Evolutionary conservation across 2,329 filamentous ascomycete genomes (phyloP).

Genomic region (Neurospora sp.): DNA sequence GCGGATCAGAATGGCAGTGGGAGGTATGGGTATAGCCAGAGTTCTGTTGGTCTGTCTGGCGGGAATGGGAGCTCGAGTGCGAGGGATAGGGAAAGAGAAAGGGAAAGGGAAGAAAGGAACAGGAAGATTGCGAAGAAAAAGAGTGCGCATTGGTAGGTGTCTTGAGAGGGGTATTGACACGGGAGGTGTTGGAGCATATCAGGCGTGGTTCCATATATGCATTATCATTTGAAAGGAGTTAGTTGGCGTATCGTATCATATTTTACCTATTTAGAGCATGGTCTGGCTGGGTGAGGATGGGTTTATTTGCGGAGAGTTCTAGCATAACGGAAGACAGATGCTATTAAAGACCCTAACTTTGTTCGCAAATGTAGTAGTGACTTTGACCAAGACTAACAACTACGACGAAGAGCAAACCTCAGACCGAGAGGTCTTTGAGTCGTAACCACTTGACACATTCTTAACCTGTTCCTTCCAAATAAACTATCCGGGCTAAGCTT

Average conservation of each 20-base stretch:
- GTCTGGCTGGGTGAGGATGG: not conserved
- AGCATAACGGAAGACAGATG: not conserved
- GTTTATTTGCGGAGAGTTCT: not conserved
- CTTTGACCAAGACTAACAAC: not conserved
- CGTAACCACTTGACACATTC: too few species aligned
- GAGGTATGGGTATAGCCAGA: not conserved
- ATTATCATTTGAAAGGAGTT: not conserved
- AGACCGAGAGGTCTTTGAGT: too few species aligned
- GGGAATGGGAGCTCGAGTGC: conserved; percentile 4
- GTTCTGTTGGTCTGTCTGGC: not conserved
- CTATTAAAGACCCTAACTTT: too few species aligned
- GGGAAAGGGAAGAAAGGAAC: conserved; percentile 17
- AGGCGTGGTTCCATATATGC: not conserved
- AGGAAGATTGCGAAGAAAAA: conserved; percentile 24
- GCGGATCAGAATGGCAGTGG: conserved; percentile 1
- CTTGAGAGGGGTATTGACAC: not conserved
- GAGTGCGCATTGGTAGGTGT: conserved; percentile 23
- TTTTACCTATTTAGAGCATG: not conserved
- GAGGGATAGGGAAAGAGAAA: conserved; percentile 5
- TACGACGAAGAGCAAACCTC: too few species aligned
- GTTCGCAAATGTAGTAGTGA: not conserved
- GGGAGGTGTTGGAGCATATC: not conserved
- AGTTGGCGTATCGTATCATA: not conserved
- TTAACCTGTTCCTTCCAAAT: too few species aligned
- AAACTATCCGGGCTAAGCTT: not conserved